Percentiles rank a stretch among this genome's conserved stretches.
These are phyloP conservation scores for Metschnikowia henanensis DNA, from an alignment of 805 yeast species.

Conservation along the genomic window DNA sequence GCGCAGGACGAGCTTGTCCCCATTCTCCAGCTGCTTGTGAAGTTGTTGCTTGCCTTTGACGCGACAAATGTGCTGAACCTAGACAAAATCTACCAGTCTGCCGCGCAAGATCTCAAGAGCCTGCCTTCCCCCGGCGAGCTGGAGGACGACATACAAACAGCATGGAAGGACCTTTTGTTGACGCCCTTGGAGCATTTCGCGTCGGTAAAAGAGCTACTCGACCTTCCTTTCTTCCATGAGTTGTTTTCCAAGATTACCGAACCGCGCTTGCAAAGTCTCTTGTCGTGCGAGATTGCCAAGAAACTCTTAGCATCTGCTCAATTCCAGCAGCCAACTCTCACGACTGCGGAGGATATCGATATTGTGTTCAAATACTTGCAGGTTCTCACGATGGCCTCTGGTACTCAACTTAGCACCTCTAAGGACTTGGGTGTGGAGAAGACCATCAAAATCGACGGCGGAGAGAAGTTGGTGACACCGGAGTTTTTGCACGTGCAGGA, in stretches of 20 bases:
- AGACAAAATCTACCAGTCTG: slow-evolving; percentile 59
- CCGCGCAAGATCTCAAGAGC: slow-evolving; percentile 38
- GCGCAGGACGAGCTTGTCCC: slow-evolving; percentile 63
- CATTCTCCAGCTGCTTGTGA: slow-evolving; percentile 64
- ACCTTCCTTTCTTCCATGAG: slow-evolving; percentile 49
- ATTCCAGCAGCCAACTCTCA: slow-evolving; percentile 28
- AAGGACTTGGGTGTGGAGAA: slow-evolving; percentile 41
- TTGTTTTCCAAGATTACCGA: slow-evolving; percentile 55
- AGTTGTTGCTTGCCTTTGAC: slow-evolving; percentile 64
- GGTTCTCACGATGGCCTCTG: slow-evolving; percentile 48
- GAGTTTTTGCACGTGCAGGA: slow-evolving; percentile 53
- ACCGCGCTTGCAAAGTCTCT: slow-evolving; percentile 49
- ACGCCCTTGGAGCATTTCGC: slow-evolving; percentile 49
- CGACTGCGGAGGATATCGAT: slow-evolving; percentile 47
- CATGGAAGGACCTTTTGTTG: slow-evolving; percentile 47
- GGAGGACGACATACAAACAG: slow-evolving; percentile 19
- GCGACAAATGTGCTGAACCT: slow-evolving; percentile 60
- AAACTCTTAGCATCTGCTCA: slow-evolving; percentile 44
- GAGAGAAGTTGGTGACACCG: slow-evolving; percentile 28
- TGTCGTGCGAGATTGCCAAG: slow-evolving; percentile 62
- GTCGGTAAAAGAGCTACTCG: slow-evolving; percentile 41
- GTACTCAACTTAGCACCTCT: slow-evolving; percentile 30
- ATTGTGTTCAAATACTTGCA: slow-evolving; percentile 59
- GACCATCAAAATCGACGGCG: slow-evolving; percentile 30
- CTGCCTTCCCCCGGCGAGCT: neutral